These are phyloP conservation scores for Balamuthia mandrillaris DNA, from an alignment of 208 protist genomes.

Conservation along the genomic window DNA sequence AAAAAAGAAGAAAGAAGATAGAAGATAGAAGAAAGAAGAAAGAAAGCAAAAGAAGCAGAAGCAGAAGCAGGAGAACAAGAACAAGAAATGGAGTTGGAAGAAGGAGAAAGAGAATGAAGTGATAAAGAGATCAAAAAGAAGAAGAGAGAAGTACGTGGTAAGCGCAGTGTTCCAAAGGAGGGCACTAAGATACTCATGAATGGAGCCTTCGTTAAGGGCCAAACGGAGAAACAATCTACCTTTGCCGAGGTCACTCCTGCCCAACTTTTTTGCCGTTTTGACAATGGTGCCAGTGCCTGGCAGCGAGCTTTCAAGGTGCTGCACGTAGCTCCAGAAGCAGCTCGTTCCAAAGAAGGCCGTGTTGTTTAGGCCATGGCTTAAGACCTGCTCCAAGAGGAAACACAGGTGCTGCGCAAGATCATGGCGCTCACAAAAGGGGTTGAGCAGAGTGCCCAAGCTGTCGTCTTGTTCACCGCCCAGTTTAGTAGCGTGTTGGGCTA, in stretches of 20 bases:
- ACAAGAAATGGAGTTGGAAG: neutral
- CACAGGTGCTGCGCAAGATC: too few species aligned
- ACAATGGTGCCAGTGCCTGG: too few species aligned
- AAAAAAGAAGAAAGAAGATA: neutral
- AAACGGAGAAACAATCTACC: neutral
- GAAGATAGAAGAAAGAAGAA: neutral
- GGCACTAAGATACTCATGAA: neutral
- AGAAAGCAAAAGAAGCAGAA: neutral
- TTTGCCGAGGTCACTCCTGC: neutral
- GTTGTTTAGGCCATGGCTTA: too few species aligned
- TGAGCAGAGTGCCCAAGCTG: too few species aligned
- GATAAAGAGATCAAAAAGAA: neutral
- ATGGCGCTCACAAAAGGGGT: too few species aligned
- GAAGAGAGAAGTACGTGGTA: neutral
- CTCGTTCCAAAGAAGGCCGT: too few species aligned
- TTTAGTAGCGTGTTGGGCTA: too few species aligned
- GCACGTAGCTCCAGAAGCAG: too few species aligned
- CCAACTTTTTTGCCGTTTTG: neutral
- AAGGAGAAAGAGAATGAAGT: neutral
- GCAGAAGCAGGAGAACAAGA: neutral
- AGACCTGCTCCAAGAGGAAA: too few species aligned
- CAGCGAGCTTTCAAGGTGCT: too few species aligned
- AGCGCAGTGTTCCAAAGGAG: neutral
- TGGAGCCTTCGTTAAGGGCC: neutral
- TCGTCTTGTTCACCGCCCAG: too few species aligned